Evolutionary conservation across 2,329 filamentous ascomycete genomes (phyloP).

Genomic region (Triangularia setosa): DNA sequence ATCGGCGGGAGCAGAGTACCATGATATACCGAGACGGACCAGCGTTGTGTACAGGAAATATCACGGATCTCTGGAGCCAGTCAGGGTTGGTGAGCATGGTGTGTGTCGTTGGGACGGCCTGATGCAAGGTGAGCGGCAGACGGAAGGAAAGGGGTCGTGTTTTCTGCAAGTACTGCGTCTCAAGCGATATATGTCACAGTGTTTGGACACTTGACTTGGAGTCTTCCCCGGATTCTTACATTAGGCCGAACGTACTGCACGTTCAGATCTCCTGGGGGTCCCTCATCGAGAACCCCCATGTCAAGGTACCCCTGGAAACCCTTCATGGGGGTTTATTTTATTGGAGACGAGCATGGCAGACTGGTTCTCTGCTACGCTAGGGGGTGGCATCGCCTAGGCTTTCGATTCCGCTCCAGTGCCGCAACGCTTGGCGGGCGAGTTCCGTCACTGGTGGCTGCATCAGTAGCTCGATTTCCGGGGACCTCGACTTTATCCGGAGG

Average conservation of each 20-base stretch:
- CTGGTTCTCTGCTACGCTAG: not conserved
- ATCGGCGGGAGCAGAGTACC: not conserved
- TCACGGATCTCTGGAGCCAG: not conserved
- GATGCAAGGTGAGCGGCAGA: not conserved
- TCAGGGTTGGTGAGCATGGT: not conserved
- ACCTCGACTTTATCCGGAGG: constrained; percentile 2
- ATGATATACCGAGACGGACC: constrained; percentile 4
- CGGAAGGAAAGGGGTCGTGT: not conserved
- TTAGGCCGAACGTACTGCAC: not conserved
- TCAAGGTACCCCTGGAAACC: not conserved
- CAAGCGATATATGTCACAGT: not conserved
- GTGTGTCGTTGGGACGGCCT: not conserved
- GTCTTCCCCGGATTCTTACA: constrained; percentile 4
- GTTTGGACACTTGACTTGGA: not conserved
- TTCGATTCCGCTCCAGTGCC: not conserved
- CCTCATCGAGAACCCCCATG: not conserved
- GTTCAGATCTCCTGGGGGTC: not conserved
- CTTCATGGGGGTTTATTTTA: not conserved
- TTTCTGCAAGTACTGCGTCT: not conserved
- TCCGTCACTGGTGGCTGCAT: not conserved
- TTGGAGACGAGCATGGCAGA: not conserved
- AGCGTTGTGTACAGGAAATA: not conserved
- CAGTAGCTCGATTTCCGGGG: not conserved
- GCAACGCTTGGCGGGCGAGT: not conserved
- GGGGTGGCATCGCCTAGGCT: not conserved